phyloP scores from a whole-genome alignment of 306 rosid species.

The Malus sieversii region DNA sequence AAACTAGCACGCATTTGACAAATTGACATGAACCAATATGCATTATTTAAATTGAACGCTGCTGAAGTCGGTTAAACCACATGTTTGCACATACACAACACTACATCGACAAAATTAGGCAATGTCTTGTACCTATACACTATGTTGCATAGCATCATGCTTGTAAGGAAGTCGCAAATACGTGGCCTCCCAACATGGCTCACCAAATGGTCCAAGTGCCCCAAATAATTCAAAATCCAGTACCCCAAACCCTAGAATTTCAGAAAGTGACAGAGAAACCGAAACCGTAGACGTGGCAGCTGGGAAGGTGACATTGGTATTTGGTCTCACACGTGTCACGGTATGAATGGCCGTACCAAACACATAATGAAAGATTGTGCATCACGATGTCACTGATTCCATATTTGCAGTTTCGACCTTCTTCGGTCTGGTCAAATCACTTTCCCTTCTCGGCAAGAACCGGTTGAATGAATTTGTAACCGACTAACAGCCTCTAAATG shows the following conservation, averaged over 20 bases:
- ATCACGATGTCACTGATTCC: background rate
- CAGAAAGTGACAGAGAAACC: background rate
- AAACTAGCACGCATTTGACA: no score
- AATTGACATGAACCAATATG: background rate
- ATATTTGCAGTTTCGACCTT: background rate
- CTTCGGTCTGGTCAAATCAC: background rate
- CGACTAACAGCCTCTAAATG: background rate
- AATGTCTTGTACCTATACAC: background rate
- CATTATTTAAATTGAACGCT: background rate
- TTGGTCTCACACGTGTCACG: background rate
- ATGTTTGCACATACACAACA: no score
- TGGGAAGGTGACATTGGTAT: background rate
- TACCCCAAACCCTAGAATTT: background rate
- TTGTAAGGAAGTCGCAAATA: background rate
- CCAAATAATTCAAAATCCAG: background rate
- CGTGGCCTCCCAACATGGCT: background rate
- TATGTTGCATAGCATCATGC: background rate
- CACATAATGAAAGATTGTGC: background rate
- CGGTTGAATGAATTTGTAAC: background rate
- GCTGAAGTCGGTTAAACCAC: background rate
- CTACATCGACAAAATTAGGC: background rate
- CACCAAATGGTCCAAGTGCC: background rate
- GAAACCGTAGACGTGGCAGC: slow-evolving; percentile 2
- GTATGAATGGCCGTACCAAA: background rate
- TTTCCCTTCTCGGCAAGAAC: background rate